Conservation (phyloP, 2,329 filamentous ascomycete species). For the Furcasterigmium furcatum region DNA sequence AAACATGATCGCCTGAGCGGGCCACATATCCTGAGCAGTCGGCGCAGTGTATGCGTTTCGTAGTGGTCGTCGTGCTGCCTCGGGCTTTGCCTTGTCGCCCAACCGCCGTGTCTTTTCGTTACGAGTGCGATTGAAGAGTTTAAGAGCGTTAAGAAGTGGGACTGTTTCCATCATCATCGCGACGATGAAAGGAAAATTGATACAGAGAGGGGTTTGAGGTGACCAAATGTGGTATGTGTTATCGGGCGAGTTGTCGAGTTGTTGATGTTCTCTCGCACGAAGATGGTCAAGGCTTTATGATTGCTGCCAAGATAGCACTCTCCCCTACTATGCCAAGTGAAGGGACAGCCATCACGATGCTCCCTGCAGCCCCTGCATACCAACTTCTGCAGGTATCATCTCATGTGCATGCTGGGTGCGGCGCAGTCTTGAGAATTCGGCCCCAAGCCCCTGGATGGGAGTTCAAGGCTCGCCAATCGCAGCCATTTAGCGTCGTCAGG, state of each 20-base stretch:
- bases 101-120: neutral
- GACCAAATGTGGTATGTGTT: neutral
- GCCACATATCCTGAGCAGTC: neutral
- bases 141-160: neutral
- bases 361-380: neutral
- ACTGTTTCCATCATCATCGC: neutral
- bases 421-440: neutral
- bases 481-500: no score
- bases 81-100: neutral
- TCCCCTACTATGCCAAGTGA: neutral
- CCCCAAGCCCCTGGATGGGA: neutral
- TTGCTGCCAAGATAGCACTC: neutral
- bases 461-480: no score
- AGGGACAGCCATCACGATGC: neutral
- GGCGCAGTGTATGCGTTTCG: neutral
- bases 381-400: neutral
- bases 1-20: neutral
- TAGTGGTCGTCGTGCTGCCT: neutral
- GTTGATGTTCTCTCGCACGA: neutral
- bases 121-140: neutral
- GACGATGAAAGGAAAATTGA: neutral
- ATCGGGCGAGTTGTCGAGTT: neutral
- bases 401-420: neutral
- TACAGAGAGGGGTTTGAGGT: neutral
- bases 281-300: neutral